Percentiles rank a stretch among this genome's conserved stretches.
Evolutionary conservation across 345 rosid species (phyloP).

Genomic region (sweet orange (Citrus sinensis)): DNA sequence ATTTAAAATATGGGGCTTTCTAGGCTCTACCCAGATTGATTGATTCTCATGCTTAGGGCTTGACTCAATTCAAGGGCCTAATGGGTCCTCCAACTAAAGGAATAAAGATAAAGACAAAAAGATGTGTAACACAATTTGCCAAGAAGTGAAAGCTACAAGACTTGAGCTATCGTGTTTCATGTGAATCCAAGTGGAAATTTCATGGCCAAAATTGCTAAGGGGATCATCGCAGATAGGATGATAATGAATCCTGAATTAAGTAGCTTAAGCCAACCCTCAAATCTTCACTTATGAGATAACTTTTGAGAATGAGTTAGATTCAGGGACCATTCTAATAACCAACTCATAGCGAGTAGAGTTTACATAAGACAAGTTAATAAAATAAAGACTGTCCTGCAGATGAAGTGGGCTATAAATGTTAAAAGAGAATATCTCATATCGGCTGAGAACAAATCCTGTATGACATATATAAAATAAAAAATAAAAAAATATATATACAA

Average conservation of each 20-base stretch:
- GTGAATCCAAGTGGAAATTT: neutral
- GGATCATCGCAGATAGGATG: neutral
- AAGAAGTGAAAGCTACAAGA: neutral
- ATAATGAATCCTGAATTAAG: no score
- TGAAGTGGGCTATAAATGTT: no score
- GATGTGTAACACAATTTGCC: neutral
- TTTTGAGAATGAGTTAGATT: no score
- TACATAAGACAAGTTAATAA: no score
- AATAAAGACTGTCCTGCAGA: no score
- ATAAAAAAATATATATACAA: rapidly evolving
- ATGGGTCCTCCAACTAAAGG: neutral
- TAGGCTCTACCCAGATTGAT: neutral
- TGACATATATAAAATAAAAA: no score
- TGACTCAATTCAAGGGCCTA: neutral
- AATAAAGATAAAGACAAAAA: neutral
- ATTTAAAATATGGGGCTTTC: neutral
- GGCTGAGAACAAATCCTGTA: no score
- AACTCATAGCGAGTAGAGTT: no score
- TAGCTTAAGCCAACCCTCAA: neutral
- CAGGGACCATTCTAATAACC: no score
- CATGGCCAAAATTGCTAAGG: neutral
- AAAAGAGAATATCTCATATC: no score
- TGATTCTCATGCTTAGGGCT: neutral
- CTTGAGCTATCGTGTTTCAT: constrained; percentile 5
- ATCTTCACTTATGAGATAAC: neutral